Conservation (phyloP, 805 yeast genomes). For the Kodamaea sagamina region DNA sequence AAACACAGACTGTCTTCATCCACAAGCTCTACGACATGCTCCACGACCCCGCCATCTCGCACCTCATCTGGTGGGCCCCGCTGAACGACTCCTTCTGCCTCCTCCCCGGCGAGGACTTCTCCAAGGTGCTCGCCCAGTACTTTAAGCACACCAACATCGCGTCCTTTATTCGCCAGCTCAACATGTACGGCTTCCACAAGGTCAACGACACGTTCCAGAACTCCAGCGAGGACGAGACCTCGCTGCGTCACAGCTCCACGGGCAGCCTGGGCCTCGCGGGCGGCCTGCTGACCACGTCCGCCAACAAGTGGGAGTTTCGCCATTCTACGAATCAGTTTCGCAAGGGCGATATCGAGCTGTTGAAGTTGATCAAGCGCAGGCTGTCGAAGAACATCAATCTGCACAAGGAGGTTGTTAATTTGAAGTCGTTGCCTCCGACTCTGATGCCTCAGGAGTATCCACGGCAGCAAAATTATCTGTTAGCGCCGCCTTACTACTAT, state of each 20-base stretch:
- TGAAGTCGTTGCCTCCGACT: conserved; percentile 35
- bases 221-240: conserved; percentile 14
- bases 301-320: conserved; percentile 76
- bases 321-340: conserved; percentile 78
- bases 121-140: conserved; percentile 65
- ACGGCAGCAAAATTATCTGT: conserved; percentile 7
- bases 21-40: conserved; percentile 91
- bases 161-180: conserved; percentile 43
- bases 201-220: conserved; percentile 42
- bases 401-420: conserved; percentile 41
- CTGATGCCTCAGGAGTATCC: conserved; percentile 15
- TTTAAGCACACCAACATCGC: conserved; percentile 49
- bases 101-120: conserved; percentile 84
- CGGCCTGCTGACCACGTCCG: conserved; percentile 24
- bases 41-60: conserved; percentile 70
- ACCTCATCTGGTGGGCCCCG: conserved; percentile 84
- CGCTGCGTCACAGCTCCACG: conserved; percentile 13
- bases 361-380: conserved; percentile 77
- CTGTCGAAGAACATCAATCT: conserved; percentile 46
- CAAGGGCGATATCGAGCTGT: conserved; percentile 75
- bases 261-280: conserved; percentile 13
- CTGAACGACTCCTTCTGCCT: conserved; percentile 72
- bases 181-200: conserved; percentile 50
- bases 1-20: conserved; percentile 59
- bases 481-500: conserved; percentile 9